Conservation (phyloP, 345 rosid species). For the Acer yangbiense region DNA sequence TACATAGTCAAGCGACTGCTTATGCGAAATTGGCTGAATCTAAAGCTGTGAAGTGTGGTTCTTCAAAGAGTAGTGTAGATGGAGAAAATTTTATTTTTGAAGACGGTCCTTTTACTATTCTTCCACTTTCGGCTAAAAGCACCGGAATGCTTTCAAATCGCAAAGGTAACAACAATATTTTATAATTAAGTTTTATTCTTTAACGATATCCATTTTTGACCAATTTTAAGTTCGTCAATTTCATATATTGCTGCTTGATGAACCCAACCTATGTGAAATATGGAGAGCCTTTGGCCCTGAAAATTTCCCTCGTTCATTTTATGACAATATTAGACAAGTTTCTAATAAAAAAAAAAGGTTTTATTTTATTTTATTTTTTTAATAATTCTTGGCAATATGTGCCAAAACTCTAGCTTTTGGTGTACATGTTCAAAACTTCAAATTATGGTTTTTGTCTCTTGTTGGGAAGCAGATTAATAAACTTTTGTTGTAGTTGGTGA, state of each 20-base stretch:
- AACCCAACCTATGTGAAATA: background rate
- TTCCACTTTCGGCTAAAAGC: slow-evolving; percentile 86
- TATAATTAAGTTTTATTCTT: background rate
- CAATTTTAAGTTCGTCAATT: background rate
- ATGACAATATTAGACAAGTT: background rate
- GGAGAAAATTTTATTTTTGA: slow-evolving; percentile 33
- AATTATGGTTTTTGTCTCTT: background rate
- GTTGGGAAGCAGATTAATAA: slow-evolving; percentile 2
- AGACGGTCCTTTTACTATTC: slow-evolving; percentile 40
- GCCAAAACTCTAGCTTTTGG: background rate
- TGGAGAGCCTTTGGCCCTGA: background rate
- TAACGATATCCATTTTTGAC: background rate
- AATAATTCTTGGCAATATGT: background rate
- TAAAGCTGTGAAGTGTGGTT: slow-evolving; percentile 30
- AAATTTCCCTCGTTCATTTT: background rate
- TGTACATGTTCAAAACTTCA: too few species aligned
- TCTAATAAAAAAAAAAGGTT: background rate
- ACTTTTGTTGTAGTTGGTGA: background rate
- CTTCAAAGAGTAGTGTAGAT: slow-evolving; percentile 27
- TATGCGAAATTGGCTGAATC: slow-evolving; percentile 68
- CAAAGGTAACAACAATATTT: slow-evolving; percentile 43
- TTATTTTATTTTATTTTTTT: too few species aligned
- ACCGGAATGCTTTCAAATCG: slow-evolving; percentile 69
- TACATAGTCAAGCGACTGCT: slow-evolving; percentile 13
- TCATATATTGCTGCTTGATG: background rate